phyloP scores from a whole-genome alignment of 1,284 basidiomycete species.

The Mycena citricolor region DNA sequence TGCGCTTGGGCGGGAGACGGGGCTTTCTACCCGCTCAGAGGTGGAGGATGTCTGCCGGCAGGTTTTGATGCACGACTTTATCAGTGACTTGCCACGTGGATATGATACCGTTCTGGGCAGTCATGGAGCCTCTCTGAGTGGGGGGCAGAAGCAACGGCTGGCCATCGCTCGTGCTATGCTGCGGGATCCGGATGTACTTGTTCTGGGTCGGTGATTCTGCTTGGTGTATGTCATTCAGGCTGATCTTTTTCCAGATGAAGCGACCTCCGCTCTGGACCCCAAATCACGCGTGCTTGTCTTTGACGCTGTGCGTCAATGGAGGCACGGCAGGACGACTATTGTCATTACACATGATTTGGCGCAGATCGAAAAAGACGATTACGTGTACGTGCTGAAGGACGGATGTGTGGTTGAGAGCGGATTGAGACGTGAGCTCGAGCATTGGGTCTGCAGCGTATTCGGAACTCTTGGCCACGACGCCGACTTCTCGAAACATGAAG shows the following conservation, averaged over 20 bases:
- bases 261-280: slow-evolving; percentile 92
- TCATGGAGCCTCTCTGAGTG: slow-evolving; percentile 78
- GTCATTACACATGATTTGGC: slow-evolving; percentile 96
- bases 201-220: slow-evolving; percentile 69
- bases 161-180: slow-evolving; percentile 89
- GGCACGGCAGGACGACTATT: slow-evolving; percentile 84
- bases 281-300: slow-evolving; percentile 89
- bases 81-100: slow-evolving; percentile 78
- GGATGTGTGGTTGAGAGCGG: slow-evolving; percentile 89
- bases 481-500: neutral
- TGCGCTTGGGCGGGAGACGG: slow-evolving; percentile 68
- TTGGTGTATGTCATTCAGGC: slow-evolving; percentile 2
- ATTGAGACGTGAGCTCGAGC: slow-evolving; percentile 72
- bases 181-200: slow-evolving; percentile 85
- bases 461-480: slow-evolving; percentile 2
- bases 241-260: slow-evolving; percentile 70
- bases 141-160: slow-evolving; percentile 93
- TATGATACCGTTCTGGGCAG: slow-evolving; percentile 84
- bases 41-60: slow-evolving; percentile 73
- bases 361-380: slow-evolving; percentile 77
- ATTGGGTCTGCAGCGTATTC: slow-evolving; percentile 11
- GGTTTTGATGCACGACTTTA: slow-evolving; percentile 87
- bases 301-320: slow-evolving; percentile 82
- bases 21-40: slow-evolving; percentile 57
- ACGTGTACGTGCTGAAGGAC: slow-evolving; percentile 88